phyloP scores from a whole-genome alignment of 108 stramenopile species.

The Discostella stelligeroides region DNA sequence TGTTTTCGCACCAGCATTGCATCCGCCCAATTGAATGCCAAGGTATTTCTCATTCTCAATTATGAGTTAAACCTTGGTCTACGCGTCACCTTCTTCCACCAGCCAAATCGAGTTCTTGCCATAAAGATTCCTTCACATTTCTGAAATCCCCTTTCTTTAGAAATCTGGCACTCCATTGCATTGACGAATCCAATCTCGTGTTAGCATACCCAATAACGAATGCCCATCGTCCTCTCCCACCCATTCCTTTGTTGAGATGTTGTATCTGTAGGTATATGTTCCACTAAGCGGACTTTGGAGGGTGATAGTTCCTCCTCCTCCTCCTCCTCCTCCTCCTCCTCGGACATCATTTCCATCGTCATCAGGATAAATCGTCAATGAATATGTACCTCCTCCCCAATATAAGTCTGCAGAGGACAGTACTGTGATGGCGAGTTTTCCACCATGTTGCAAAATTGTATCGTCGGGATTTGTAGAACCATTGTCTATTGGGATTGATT shows the following conservation, averaged over 20 bases:
- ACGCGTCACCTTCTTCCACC: no score
- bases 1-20: no score
- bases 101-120: no score
- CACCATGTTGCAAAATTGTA: slow-evolving; percentile 27
- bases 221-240: slow-evolving; percentile 74
- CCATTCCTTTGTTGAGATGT: slow-evolving; percentile 65
- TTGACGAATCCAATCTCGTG: slow-evolving; percentile 81
- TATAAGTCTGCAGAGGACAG: slow-evolving; percentile 59
- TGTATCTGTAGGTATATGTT: slow-evolving; percentile 60
- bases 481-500: background rate
- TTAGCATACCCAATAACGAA: slow-evolving; percentile 76
- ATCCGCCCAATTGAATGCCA: no score
- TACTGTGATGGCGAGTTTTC: slow-evolving; percentile 61
- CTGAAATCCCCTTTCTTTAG: no score
- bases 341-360: slow-evolving; percentile 41
- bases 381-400: slow-evolving; percentile 48
- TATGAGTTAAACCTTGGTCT: no score
- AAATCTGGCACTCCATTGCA: slow-evolving; percentile 81
- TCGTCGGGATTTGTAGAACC: slow-evolving; percentile 17
- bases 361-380: slow-evolving; percentile 29
- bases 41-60: no score
- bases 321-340: slow-evolving; percentile 27
- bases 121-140: no score
- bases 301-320: slow-evolving; percentile 47
- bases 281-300: slow-evolving; percentile 75